phyloP scores from a whole-genome alignment of 306 rosid species.

The barrel medic (Medicago truncatula) region MtrunA17r5.0-ANR NC_053046.1:10343501-10344000 shows the following conservation, averaged over 20 bases:
- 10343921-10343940: no score
- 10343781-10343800: conserved; percentile 30
- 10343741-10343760: conserved; percentile 29
- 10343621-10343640: conserved; percentile 25
- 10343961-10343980: no score
- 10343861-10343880: conserved; percentile 17
- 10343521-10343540: conserved; percentile 10
- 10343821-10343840: conserved; percentile 36
- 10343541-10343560: conserved; percentile 30
- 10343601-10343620: conserved; percentile 51
- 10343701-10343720: conserved; percentile 39
- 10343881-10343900: conserved; percentile 40
- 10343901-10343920: conserved; percentile 7
- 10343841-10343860: conserved; percentile 33
- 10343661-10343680: conserved; percentile 18
- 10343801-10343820: conserved; percentile 39
- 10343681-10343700: conserved; percentile 30
- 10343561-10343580: conserved; percentile 12
- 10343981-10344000: no score
- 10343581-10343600: conserved; percentile 36
- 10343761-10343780: conserved; percentile 34
- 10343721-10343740: conserved; percentile 32
- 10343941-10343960: no score
- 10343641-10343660: conserved; percentile 40
- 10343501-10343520: not conserved